A percentile compares a stretch with the other conserved stretches of the same genome.
These are phyloP conservation scores for Phylloporus rhodoxanthus DNA, from an alignment of 768 basidiomycete genomes.

Conservation along the genomic window DNA sequence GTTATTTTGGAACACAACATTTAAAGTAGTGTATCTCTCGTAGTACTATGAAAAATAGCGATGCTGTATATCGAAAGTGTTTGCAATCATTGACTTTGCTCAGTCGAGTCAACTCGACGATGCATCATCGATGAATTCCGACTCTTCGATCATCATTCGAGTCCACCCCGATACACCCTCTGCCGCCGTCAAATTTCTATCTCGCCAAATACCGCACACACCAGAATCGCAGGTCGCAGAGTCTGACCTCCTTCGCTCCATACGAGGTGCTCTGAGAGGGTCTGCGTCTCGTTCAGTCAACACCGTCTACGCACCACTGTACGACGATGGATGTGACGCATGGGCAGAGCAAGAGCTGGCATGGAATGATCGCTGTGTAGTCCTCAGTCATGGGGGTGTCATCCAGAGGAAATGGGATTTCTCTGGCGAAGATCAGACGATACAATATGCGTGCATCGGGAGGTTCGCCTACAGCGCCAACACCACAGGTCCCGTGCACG, in stretches of 20 bases:
- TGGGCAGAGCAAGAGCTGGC: constrained; percentile 58
- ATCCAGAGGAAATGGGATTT: constrained; percentile 73
- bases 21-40: constrained; percentile 27
- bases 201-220: constrained; percentile 20
- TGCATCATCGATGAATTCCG: constrained; percentile 21
- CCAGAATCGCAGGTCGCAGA: constrained; percentile 12
- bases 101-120: too few relatives aligned
- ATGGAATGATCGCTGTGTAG: constrained; percentile 62
- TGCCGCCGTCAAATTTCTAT: constrained; percentile 40
- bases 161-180: constrained; percentile 40
- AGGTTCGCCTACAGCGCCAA: constrained; percentile 52
- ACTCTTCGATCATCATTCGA: constrained; percentile 29
- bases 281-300: constrained; percentile 39
- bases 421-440: constrained; percentile 58
- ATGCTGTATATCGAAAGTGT: background rate
- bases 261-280: constrained; percentile 56
- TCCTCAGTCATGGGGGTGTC: constrained; percentile 61
- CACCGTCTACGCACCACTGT: constrained; percentile 38
- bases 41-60: constrained; percentile 14
- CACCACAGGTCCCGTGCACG: constrained; percentile 20
- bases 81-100: too few relatives aligned
- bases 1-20: constrained; percentile 30
- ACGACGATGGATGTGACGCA: constrained; percentile 35
- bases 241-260: constrained; percentile 48
- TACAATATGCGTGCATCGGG: constrained; percentile 79